phyloP scores from a whole-genome alignment of 805 yeast species.

The Ogataea trehaloabstinens region DNA sequence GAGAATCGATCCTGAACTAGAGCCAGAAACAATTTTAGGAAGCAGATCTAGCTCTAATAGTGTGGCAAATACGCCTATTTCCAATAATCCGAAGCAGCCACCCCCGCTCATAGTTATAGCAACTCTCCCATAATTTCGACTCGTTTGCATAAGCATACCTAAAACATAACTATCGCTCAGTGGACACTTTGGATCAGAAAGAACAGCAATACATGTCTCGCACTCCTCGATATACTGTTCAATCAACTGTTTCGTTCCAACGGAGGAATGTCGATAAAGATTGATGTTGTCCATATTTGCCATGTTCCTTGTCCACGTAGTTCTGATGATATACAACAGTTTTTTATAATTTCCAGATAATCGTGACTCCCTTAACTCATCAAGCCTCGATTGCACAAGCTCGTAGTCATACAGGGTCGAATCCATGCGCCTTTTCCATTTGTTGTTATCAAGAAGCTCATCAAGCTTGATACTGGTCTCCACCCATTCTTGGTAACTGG shows the following conservation, averaged over 20 bases:
- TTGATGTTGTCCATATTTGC: conserved; percentile 85
- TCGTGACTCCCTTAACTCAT: conserved; percentile 61
- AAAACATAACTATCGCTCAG: conserved; percentile 69
- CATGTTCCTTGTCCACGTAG: conserved; percentile 79
- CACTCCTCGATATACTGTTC: conserved; percentile 85
- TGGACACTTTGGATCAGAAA: conserved; percentile 37
- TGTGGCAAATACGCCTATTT: conserved; percentile 86
- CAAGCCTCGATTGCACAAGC: conserved; percentile 50
- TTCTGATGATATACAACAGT: conserved; percentile 72
- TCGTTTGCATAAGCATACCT: conserved; percentile 79
- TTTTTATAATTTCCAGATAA: conserved; percentile 52
- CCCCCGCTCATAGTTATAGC: conserved; percentile 97
- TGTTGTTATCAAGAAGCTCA: conserved; percentile 54
- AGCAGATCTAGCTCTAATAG: conserved; percentile 69
- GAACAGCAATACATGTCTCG: conserved; percentile 40
- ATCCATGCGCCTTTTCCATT: conserved; percentile 67
- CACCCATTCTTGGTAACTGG: conserved; percentile 60
- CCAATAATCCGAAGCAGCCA: conserved; percentile 88
- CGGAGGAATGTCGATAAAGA: conserved; percentile 72
- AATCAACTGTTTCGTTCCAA: conserved; percentile 82
- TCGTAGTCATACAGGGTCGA: conserved; percentile 73
- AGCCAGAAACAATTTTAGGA: conserved; percentile 89
- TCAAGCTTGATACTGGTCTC: conserved; percentile 64
- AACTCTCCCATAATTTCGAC: conserved; percentile 90
- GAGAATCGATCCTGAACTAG: conserved; percentile 94